Evolutionary conservation across 2,329 filamentous ascomycete species (phyloP).

Genomic region (Hirsutella rhossiliensis): DNA sequence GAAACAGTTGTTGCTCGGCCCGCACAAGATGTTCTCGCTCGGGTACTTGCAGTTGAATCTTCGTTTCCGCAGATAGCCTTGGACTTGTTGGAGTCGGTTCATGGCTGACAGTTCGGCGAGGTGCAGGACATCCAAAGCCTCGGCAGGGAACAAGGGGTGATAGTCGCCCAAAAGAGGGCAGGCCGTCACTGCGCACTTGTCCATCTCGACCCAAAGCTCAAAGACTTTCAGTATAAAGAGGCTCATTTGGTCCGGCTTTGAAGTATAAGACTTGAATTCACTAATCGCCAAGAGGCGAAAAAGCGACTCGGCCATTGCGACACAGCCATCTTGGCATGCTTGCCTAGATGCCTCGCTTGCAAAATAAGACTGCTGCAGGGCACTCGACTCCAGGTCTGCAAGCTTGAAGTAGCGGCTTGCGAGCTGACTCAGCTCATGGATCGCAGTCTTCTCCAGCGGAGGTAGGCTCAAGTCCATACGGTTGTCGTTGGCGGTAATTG

Average conservation of each 20-base stretch:
- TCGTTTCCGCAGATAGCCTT: slow-evolving; percentile 2
- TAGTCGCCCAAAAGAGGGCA: slow-evolving; percentile 3
- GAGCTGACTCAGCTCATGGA: not conserved
- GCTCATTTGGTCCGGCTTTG: slow-evolving; percentile 4
- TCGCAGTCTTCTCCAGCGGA: not conserved
- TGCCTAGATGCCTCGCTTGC: not conserved
- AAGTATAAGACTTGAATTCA: not conserved
- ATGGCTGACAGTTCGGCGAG: not conserved
- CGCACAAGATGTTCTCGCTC: not conserved
- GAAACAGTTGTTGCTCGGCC: not conserved
- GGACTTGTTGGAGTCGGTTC: slow-evolving; percentile 1
- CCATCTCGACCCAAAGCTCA: slow-evolving; percentile 8
- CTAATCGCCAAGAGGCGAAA: not conserved
- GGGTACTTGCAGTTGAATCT: not conserved
- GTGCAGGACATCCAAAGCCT: slow-evolving; percentile 1
- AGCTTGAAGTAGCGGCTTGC: slow-evolving; percentile 1
- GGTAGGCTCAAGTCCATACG: not conserved
- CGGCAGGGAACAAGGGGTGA: slow-evolving; percentile 1
- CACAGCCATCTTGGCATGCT: not conserved
- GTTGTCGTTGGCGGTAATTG: not conserved
- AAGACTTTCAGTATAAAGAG: slow-evolving; percentile 6
- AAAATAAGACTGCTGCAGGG: not conserved
- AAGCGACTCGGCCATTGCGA: not conserved
- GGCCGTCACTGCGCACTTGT: slow-evolving; percentile 1
- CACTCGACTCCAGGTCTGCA: slow-evolving; percentile 1